Evolutionary conservation across 768 basidiomycete genomes (phyloP), one percentile per base, ranked within the genome.

Genomic region (Hypholoma fasciculare): DNA sequence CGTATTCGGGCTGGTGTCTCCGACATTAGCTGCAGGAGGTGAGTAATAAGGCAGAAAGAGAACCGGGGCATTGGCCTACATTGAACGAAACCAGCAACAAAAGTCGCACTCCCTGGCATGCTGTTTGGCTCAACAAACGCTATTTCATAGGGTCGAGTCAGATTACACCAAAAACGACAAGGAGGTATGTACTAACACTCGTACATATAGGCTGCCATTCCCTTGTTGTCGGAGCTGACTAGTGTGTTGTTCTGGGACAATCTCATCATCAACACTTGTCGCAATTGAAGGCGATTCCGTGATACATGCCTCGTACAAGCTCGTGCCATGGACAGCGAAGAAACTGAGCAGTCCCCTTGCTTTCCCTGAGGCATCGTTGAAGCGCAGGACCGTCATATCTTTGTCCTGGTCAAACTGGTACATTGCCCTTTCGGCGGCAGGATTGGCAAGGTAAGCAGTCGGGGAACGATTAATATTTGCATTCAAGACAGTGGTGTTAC

Each of bases 171-270:
- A 16, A 54, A 49, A 11, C 27, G n/a, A 20, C 27, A 8, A 16
- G 37, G 53, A 56, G 26, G 3, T 30, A 13, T 14, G 23, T 1
- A 56, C 79, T 50, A 57, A 88, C 87, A 74, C 78, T 92, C 91
- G 59, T 90, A 93, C 16, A 92, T 68, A 69, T 82, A 87, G 7
- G 89, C 89, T 3, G 90, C 89, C 89, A 92, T 91, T 40, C 91
- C 91, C 69, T 93, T 92, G 75, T 92, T 92, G 71, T 92, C 91
- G 3, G 80, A 72, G 69, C 89, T 91, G 30, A 92, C 81, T n/a
- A 92, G 74, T 0, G 90, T 91, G 61, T 91, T 92, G 67, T 92
- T 93, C 88, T 91, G 61, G 61, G 27, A 23, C 23, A 23, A 23
- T 23, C 23, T 23, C 59, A 52, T 30, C 47, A 49, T 36, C 16